Percentiles rank a stretch among this genome's conserved stretches.
These are phyloP conservation scores for Picea abies DNA, from an alignment of 83 land plant genomes.

Conservation along the genomic window DNA sequence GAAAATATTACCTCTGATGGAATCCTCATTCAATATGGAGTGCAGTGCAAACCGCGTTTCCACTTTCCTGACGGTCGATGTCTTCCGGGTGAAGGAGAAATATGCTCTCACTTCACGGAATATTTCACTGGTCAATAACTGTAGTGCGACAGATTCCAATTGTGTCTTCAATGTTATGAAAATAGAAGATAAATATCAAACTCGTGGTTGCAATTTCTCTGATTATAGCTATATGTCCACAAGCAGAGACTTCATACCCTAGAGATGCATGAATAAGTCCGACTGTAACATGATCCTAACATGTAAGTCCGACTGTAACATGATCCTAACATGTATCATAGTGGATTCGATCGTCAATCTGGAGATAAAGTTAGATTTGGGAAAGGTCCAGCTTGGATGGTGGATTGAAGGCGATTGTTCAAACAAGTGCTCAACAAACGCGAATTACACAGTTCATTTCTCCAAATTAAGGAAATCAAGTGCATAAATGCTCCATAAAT, in stretches of 20 bases:
- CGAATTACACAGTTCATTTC: constrained; percentile 13
- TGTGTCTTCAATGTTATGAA: neutral
- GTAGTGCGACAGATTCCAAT: constrained; percentile 1
- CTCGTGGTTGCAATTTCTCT: constrained; percentile 1
- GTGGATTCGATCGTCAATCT: neutral
- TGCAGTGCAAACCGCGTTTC: constrained; percentile 19
- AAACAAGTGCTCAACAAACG: constrained; percentile 28
- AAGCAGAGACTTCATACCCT: constrained; percentile 11
- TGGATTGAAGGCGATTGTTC: constrained; percentile 35
- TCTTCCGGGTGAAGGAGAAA: constrained; percentile 18
- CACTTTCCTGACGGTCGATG: constrained; percentile 1
- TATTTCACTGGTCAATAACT: constrained; percentile 35
- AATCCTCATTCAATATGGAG: constrained; percentile 26
- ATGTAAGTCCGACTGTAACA: constrained; percentile 12
- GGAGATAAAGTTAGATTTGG: constrained; percentile 18
- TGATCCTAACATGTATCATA: constrained; percentile 27
- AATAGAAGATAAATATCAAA: neutral
- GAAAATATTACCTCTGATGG: constrained; percentile 30
- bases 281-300: constrained; percentile 28
- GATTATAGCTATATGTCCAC: constrained; percentile 22
- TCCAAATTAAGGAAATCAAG: neutral
- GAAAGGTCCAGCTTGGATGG: constrained; percentile 48
- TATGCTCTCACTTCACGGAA: constrained; percentile 36
- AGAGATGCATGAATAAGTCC: neutral
- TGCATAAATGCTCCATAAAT: constrained; percentile 28